These are phyloP conservation scores for Coniosporium tulheliwenetii DNA, from an alignment of 2,329 filamentous ascomycete species.

Conservation along the genomic window DNA sequence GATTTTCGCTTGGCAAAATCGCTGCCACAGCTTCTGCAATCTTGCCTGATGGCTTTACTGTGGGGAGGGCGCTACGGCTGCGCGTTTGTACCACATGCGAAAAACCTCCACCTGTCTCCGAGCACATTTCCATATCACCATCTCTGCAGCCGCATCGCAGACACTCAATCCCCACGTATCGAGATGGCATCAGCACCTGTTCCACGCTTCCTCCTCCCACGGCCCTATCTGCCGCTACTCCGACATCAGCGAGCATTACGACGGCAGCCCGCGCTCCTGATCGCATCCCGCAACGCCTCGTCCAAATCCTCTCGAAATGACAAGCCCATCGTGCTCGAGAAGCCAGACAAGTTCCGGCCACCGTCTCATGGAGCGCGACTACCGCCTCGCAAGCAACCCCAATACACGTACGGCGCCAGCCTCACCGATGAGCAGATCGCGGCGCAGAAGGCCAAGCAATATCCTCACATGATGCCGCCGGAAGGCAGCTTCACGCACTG, in stretches of 20 bases:
- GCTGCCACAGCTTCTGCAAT: too few relatives aligned
- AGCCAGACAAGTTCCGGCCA: slow-evolving; percentile 79
- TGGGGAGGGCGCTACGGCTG: too few relatives aligned
- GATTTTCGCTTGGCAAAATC: too few relatives aligned
- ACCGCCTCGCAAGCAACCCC: slow-evolving; percentile 34
- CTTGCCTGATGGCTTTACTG: too few relatives aligned
- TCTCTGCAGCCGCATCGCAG: too few relatives aligned
- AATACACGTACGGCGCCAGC: slow-evolving; percentile 56
- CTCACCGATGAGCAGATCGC: slow-evolving; percentile 49
- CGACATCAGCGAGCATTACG: slow-evolving; percentile 9
- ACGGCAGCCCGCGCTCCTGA: slow-evolving; percentile 5
- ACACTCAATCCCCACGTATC: too few relatives aligned
- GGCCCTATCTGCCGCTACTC: slow-evolving; percentile 9
- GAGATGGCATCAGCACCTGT: slow-evolving; percentile 9
- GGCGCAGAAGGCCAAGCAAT: slow-evolving; percentile 53
- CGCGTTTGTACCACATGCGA: too few relatives aligned
- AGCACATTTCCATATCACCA: too few relatives aligned
- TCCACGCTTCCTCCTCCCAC: slow-evolving; percentile 18
- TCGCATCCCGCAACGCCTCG: slow-evolving; percentile 8
- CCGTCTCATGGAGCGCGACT: slow-evolving; percentile 73
- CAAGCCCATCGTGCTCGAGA: slow-evolving; percentile 60
- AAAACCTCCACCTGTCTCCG: too few relatives aligned
- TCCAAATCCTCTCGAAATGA: slow-evolving; percentile 16
- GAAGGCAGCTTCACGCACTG: slow-evolving; percentile 68
- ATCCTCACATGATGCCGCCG: slow-evolving; percentile 81